Evolutionary conservation across 805 yeast genomes (phyloP).

Genomic region (Zygotorulaspora chibaensis): DNA sequence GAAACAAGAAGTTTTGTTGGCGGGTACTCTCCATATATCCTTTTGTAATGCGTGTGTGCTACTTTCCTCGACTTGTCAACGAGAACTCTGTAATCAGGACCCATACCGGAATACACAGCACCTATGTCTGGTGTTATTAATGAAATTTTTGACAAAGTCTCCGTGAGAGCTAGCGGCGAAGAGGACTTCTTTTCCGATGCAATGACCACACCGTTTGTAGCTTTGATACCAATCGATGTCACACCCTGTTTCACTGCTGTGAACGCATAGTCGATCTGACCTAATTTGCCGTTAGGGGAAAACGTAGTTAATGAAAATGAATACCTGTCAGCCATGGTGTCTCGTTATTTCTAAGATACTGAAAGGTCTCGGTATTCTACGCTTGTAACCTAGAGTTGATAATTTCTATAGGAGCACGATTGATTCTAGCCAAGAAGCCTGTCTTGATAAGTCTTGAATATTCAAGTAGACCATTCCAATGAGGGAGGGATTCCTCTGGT

Average conservation of each 20-base stretch:
- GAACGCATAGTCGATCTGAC: constrained; percentile 95
- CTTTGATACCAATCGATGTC: constrained; percentile 89
- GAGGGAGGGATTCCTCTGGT: no score
- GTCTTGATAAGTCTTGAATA: no score
- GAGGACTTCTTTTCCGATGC: constrained; percentile 93
- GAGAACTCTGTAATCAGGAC: constrained; percentile 94
- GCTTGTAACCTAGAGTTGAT: no score
- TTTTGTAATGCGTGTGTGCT: constrained; percentile 88
- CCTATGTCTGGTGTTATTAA: constrained; percentile 92
- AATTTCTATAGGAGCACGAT: no score
- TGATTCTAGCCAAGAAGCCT: no score
- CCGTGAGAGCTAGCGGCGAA: constrained; percentile 71
- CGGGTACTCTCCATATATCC: constrained; percentile 94
- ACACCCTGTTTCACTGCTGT: constrained; percentile 98
- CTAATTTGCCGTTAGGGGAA: constrained; percentile 97
- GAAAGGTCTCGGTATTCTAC: no score
- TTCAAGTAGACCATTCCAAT: no score
- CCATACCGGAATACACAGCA: constrained; percentile 97
- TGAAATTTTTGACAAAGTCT: constrained; percentile 72
- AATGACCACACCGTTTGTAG: constrained; percentile 91
- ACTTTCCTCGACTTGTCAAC: constrained; percentile 91
- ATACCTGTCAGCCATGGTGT: constrained; percentile 95
- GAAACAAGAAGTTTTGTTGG: constrained; percentile 92
- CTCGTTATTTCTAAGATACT: no score
- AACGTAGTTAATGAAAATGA: constrained; percentile 96